Percentiles rank a stretch among this genome's conserved stretches.
phyloP scores from a whole-genome alignment of 208 protist species.

The Crithidia sp. region DNA sequence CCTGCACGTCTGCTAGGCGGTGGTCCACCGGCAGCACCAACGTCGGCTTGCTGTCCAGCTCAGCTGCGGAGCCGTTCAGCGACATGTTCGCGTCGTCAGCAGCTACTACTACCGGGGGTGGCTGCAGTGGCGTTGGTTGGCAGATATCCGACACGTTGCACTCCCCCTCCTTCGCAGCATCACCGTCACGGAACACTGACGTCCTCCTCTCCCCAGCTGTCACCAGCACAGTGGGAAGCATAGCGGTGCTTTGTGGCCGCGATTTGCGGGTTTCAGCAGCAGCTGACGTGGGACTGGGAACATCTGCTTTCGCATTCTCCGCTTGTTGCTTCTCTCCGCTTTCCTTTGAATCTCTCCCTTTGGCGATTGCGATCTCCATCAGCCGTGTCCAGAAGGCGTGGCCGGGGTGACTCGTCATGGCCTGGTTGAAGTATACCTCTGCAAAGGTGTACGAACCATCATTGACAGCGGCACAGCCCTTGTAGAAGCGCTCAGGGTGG shows the following conservation, averaged over 20 bases:
- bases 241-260: neutral
- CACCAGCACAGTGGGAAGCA: neutral
- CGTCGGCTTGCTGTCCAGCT: neutral
- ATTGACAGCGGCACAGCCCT: slow-evolving; percentile 7
- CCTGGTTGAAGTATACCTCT: slow-evolving; percentile 36
- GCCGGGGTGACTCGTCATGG: slow-evolving; percentile 20
- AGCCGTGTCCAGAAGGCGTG: slow-evolving; percentile 16
- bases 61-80: neutral
- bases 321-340: neutral
- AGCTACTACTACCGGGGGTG: no score
- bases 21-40: neutral
- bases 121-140: neutral
- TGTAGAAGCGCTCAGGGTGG: slow-evolving; percentile 29
- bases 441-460: slow-evolving; percentile 19
- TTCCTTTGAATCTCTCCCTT: neutral
- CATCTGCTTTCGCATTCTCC: no score
- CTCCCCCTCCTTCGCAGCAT: neutral
- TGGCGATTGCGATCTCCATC: neutral
- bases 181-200: neutral
- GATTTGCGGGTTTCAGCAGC: no score
- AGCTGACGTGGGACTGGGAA: neutral
- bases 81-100: neutral
- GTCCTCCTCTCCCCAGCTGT: neutral
- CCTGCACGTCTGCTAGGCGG: neutral
- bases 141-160: neutral